Percentiles rank a stretch among this genome's conserved stretches.
Conservation (phyloP, 257 asterid genomes). For the Forsythia viridissima region DNA sequence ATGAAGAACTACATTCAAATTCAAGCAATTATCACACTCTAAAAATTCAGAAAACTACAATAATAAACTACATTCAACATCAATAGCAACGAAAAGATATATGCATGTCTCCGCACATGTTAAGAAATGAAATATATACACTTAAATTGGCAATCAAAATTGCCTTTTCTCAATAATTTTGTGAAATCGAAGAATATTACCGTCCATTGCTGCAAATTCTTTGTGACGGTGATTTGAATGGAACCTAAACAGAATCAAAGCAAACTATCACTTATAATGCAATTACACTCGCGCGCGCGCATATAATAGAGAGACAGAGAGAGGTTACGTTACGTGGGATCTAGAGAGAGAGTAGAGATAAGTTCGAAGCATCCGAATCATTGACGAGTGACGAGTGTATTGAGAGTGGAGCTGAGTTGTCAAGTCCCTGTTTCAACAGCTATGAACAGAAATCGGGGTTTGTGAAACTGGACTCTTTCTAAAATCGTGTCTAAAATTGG, state of each 20-base stretch:
- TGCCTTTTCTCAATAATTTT: neutral
- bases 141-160: neutral
- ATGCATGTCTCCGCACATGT: neutral
- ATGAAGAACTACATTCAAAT: neutral
- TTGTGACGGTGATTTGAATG: constrained; percentile 23
- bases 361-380: constrained; percentile 34
- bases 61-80: neutral
- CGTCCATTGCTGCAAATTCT: constrained; percentile 39
- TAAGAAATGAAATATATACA: neutral
- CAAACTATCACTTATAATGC: constrained; percentile 2
- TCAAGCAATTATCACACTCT: neutral
- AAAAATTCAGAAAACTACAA: neutral
- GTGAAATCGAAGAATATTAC: constrained; percentile 23
- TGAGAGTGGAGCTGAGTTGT: neutral
- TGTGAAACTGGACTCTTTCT: neutral
- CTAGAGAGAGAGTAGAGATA: constrained; percentile 36
- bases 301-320: neutral
- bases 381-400: neutral
- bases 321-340: neutral
- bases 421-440: neutral
- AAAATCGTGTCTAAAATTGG: neutral
- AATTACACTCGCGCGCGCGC: neutral
- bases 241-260: constrained; percentile 25
- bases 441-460: neutral
- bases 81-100: neutral